These are phyloP conservation scores for Isoetes taiwanensis DNA, from an alignment of 75 land plant species.

Conservation along the genomic window DNA sequence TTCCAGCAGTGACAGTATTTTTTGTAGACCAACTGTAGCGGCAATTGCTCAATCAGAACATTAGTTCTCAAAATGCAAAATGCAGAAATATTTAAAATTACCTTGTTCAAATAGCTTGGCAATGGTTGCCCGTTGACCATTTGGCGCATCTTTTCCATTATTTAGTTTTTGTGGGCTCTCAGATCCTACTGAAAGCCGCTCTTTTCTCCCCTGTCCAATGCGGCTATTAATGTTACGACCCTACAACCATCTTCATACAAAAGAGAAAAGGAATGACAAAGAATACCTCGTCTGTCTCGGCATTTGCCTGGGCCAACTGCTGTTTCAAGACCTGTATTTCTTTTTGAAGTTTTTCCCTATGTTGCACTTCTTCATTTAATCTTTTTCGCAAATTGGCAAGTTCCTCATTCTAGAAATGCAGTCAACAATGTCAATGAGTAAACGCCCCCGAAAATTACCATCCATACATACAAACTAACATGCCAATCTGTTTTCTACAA, in stretches of 20 bases:
- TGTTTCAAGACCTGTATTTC: slow-evolving; percentile 51
- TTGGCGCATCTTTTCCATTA: slow-evolving; percentile 32
- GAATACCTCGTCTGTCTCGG: slow-evolving; percentile 76
- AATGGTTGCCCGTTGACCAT: slow-evolving; percentile 59
- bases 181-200: slow-evolving; percentile 19
- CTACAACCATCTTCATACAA: background rate
- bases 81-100: background rate
- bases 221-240: background rate
- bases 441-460: background rate
- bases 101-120: slow-evolving; percentile 91
- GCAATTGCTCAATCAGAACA: background rate
- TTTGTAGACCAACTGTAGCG: slow-evolving; percentile 53
- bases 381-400: slow-evolving; percentile 43
- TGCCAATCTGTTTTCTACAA: background rate
- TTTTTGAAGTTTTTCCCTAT: slow-evolving; percentile 57
- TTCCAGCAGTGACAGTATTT: slow-evolving; percentile 39
- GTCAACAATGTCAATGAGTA: background rate
- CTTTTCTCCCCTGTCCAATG: slow-evolving; percentile 49
- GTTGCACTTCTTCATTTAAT: slow-evolving; percentile 60
- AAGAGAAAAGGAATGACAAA: background rate
- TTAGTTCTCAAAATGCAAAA: background rate
- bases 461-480: background rate
- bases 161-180: slow-evolving; percentile 30
- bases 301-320: slow-evolving; percentile 56
- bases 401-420: slow-evolving; percentile 32